Percentiles rank a stretch among this genome's conserved stretches.
Evolutionary conservation across 2,329 filamentous ascomycete species (phyloP).

Genomic region (Diaporthe amygdali): DNA sequence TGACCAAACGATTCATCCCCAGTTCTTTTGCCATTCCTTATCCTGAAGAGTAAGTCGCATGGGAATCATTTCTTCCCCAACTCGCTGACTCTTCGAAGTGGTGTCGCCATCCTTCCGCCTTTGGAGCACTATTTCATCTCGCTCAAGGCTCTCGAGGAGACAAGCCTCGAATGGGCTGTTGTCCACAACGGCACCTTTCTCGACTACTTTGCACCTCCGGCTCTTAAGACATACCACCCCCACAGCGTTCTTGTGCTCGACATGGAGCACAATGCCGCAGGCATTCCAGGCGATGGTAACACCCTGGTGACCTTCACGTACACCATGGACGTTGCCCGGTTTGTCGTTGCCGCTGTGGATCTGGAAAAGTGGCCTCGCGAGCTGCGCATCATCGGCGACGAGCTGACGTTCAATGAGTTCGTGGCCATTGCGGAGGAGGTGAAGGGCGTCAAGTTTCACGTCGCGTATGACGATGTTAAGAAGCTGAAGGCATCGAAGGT

Average conservation of each 20-base stretch:
- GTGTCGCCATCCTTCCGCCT: neutral
- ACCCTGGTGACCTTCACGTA: conserved; percentile 51
- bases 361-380: conserved; percentile 48
- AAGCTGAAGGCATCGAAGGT: neutral
- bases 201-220: conserved; percentile 49
- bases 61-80: neutral
- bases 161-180: conserved; percentile 42
- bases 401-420: conserved; percentile 49
- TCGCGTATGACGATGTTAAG: neutral
- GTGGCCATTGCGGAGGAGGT: conserved; percentile 47
- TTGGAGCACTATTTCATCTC: neutral
- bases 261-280: conserved; percentile 47
- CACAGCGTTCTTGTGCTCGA: conserved; percentile 49
- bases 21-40: neutral
- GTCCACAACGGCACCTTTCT: conserved; percentile 49
- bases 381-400: conserved; percentile 43
- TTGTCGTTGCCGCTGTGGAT: conserved; percentile 47
- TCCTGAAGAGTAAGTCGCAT: neutral
- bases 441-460: neutral
- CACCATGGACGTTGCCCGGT: conserved; percentile 52
- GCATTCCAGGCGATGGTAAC: conserved; percentile 55
- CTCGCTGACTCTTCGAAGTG: neutral
- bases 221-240: conserved; percentile 42
- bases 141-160: conserved; percentile 32
- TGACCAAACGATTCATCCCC: neutral